Conservation (phyloP, 495 filamentous ascomycete genomes). For the Tuber microsphaerosporum region DNA sequence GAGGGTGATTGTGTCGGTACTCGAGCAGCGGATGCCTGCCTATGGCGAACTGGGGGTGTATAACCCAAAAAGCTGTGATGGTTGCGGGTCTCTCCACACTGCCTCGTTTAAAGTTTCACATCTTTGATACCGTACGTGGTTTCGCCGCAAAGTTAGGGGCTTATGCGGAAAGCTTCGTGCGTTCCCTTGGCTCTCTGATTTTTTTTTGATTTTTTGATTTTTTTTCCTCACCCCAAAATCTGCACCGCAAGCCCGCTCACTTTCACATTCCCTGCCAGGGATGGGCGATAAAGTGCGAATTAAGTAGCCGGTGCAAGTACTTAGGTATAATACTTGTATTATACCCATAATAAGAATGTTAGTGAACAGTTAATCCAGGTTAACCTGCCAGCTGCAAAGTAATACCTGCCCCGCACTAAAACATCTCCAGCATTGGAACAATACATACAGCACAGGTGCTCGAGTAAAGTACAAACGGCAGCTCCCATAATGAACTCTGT, state of each 20-base stretch:
- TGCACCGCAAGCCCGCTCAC: background rate
- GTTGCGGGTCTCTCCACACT: background rate
- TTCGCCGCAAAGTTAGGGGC: background rate
- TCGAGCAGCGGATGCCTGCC: background rate
- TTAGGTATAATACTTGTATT: too few relatives aligned
- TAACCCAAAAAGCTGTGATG: background rate
- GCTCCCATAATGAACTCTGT: too few relatives aligned
- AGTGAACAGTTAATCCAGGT: too few relatives aligned
- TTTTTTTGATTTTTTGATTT: background rate
- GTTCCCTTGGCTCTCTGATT: background rate
- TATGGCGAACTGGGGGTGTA: background rate
- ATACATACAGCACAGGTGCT: background rate
- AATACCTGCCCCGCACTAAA: too few relatives aligned
- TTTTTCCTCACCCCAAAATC: background rate
- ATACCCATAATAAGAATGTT: too few relatives aligned
- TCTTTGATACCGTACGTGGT: background rate
- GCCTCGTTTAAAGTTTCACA: background rate
- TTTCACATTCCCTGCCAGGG: background rate
- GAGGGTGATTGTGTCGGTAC: too few relatives aligned
- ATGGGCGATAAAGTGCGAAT: background rate
- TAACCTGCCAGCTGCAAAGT: too few relatives aligned
- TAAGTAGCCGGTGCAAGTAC: background rate
- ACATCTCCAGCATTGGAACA: too few relatives aligned
- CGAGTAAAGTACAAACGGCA: too few relatives aligned
- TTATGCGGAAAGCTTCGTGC: background rate